Evolutionary conservation across 129 eudicot genomes (phyloP).

Genomic region (Silybum marianum): DNA sequence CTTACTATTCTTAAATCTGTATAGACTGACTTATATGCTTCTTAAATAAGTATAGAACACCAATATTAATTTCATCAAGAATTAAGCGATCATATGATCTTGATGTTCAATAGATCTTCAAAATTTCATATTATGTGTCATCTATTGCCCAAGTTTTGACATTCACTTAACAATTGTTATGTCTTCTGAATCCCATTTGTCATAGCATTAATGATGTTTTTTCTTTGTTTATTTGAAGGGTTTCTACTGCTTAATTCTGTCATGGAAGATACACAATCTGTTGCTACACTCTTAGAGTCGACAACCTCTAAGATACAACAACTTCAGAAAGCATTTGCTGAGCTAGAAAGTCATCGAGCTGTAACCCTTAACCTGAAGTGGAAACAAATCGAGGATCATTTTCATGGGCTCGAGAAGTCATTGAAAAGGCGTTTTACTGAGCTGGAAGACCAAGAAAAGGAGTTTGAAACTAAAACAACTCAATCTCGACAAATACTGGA

Average conservation of each 20-base stretch:
- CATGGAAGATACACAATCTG: slow-evolving; percentile 88
- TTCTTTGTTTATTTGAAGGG: slow-evolving; percentile 5
- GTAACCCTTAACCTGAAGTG: slow-evolving; percentile 93
- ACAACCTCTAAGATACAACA: slow-evolving; percentile 93
- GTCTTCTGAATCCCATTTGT: slow-evolving; percentile 5
- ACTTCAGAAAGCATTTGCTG: slow-evolving; percentile 97
- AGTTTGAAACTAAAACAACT: slow-evolving; percentile 69
- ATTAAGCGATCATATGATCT: neutral
- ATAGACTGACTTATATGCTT: neutral
- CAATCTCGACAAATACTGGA: slow-evolving; percentile 64
- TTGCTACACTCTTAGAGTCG: slow-evolving; percentile 74
- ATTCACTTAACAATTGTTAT: neutral
- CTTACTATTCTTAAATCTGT: neutral
- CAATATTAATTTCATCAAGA: neutral
- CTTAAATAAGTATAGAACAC: neutral
- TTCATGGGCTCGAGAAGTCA: slow-evolving; percentile 95
- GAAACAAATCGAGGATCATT: slow-evolving; percentile 97
- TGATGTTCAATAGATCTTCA: neutral
- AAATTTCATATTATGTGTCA: neutral
- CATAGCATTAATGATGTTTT: slow-evolving; percentile 1
- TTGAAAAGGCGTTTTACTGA: slow-evolving; percentile 93
- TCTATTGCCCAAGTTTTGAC: neutral
- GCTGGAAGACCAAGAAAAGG: slow-evolving; percentile 93
- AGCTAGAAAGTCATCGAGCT: slow-evolving; percentile 95
- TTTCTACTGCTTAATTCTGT: slow-evolving; percentile 37